Conservation (phyloP, 2,329 filamentous ascomycete species). For the Fusarium foetens region DNA sequence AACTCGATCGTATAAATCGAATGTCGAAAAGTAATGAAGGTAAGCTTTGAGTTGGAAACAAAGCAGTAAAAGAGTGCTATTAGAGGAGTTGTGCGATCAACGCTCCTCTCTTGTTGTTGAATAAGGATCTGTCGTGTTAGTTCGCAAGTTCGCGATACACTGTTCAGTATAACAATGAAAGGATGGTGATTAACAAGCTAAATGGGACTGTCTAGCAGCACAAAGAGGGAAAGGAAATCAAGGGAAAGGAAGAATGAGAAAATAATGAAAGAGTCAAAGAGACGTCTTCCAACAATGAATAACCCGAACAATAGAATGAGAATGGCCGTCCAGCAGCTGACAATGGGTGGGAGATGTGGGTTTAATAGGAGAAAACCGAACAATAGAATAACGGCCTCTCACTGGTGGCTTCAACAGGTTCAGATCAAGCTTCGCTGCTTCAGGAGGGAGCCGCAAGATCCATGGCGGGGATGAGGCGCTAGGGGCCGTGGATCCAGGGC, state of each 20-base stretch:
- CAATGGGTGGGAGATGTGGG: conserved; percentile 33
- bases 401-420: conserved; percentile 36
- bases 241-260: conserved; percentile 40
- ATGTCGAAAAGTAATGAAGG: conserved; percentile 24
- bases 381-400: conserved; percentile 35
- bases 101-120: conserved; percentile 44
- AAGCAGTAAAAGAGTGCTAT: conserved; percentile 36
- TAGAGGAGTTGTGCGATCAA: conserved; percentile 47
- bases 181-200: conserved; percentile 40
- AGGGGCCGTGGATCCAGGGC: conserved; percentile 37
- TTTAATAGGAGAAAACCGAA: conserved; percentile 45
- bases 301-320: conserved; percentile 43
- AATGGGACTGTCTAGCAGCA: conserved; percentile 42
- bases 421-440: conserved; percentile 28
- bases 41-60: conserved; percentile 16
- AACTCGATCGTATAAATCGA: conserved; percentile 37
- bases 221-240: conserved; percentile 32
- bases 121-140: conserved; percentile 32
- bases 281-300: conserved; percentile 42
- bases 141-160: conserved; percentile 29
- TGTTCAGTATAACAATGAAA: conserved; percentile 34
- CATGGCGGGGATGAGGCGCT: conserved; percentile 42
- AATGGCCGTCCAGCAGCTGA: conserved; percentile 40
- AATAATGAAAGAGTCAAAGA: conserved; percentile 40
- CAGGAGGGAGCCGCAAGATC: conserved; percentile 46